A percentile compares a stretch with the other conserved stretches of the same genome.
Conservation (phyloP, 148 eudicot genomes). For the Selenicereus undatus region DNA sequence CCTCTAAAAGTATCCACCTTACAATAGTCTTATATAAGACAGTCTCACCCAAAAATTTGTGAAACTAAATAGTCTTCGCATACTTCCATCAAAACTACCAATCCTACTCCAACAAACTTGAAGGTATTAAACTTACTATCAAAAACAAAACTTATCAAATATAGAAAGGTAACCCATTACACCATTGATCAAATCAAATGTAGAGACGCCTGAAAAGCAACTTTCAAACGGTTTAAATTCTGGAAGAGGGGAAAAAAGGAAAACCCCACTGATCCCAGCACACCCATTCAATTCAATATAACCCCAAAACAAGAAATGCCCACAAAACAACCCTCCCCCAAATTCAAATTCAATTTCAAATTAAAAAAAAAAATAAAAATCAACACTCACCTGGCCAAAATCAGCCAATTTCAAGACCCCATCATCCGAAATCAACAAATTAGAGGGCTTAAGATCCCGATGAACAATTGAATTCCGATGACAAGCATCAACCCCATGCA, state of each 20-base stretch:
- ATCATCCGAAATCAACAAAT: conserved; percentile 67
- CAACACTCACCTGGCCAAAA: conserved; percentile 74
- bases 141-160: not conserved
- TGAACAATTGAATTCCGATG: conserved; percentile 78
- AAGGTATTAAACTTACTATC: not conserved
- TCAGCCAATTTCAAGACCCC: conserved; percentile 89
- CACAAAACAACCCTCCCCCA: not conserved
- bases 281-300: not conserved
- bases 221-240: too few relatives aligned
- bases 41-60: too few relatives aligned
- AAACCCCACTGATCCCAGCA: too few relatives aligned
- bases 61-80: not conserved
- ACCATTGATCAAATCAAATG: too few relatives aligned
- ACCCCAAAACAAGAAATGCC: not conserved
- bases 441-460: conserved; percentile 84
- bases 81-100: not conserved
- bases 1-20: too few relatives aligned
- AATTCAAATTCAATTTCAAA: not conserved
- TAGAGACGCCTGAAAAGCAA: too few relatives aligned
- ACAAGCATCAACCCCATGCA: conserved; percentile 77
- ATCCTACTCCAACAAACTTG: not conserved
- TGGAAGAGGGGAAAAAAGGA: too few relatives aligned
- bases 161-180: too few relatives aligned
- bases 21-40: too few relatives aligned
- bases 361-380: not conserved